A percentile compares a stretch with the other conserved stretches of the same genome.
These are phyloP conservation scores for Thielaviopsis cerberus DNA, from an alignment of 2,329 filamentous ascomycete species.

Conservation along the genomic window DNA sequence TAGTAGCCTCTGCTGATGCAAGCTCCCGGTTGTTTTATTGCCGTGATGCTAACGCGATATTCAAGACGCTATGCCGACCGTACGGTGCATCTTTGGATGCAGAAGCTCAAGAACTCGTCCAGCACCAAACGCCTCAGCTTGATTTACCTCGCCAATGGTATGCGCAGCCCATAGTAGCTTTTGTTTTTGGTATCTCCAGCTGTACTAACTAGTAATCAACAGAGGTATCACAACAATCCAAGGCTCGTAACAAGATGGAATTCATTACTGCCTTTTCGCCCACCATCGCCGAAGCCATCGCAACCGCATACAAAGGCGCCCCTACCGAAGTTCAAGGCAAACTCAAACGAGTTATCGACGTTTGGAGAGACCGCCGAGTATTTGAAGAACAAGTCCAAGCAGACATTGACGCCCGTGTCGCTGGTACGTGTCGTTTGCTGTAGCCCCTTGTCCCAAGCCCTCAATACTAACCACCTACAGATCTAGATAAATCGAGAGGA, in stretches of 20 bases:
- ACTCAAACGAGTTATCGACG: constrained; percentile 73
- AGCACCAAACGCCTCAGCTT: constrained; percentile 74
- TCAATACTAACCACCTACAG: constrained; percentile 20
- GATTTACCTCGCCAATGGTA: constrained; percentile 89
- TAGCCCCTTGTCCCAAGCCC: constrained; percentile 6
- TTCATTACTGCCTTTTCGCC: constrained; percentile 85
- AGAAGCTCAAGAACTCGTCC: constrained; percentile 71
- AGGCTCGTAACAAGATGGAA: constrained; percentile 77
- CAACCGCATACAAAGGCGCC: constrained; percentile 78
- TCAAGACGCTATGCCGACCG: constrained; percentile 73
- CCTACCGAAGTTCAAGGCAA: constrained; percentile 74
- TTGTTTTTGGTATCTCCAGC: not conserved
- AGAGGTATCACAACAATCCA: constrained; percentile 95
- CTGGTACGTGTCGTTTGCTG: constrained; percentile 36
- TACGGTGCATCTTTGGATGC: constrained; percentile 81
- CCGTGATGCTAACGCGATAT: constrained; percentile 1
- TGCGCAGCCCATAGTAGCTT: constrained; percentile 15
- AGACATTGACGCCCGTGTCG: constrained; percentile 60
- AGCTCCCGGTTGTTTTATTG: not conserved
- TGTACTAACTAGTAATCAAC: constrained; percentile 7
- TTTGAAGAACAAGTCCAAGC: constrained; percentile 68
- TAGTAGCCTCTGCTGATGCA: not conserved
- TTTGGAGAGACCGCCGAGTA: constrained; percentile 75
- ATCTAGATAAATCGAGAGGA: constrained; percentile 43
- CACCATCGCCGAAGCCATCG: constrained; percentile 75